Percentiles rank a stretch among this genome's conserved stretches.
Evolutionary conservation across 2,329 filamentous ascomycete species (phyloP).

Genomic region (Claviceps fusiformis): DNA sequence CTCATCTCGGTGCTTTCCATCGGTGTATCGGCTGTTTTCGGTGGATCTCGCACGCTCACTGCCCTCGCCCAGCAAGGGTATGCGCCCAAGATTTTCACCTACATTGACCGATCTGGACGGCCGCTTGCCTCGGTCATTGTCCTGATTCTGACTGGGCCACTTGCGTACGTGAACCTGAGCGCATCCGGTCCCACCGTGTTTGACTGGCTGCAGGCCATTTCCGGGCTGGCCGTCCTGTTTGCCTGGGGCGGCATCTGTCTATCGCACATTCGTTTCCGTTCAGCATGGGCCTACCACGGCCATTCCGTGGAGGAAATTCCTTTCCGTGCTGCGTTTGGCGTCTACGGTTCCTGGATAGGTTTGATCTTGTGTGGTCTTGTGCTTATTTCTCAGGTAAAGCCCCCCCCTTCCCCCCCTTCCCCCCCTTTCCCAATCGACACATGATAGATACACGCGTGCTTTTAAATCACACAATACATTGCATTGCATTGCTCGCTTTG

Average conservation of each 20-base stretch:
- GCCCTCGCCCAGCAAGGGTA: conserved; percentile 44
- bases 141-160: conserved; percentile 31
- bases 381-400: conserved; percentile 33
- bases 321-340: conserved; percentile 45
- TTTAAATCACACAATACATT: neutral
- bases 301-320: conserved; percentile 51
- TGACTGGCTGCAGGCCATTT: conserved; percentile 51
- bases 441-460: too few relatives aligned
- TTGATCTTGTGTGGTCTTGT: conserved; percentile 40
- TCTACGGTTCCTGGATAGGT: conserved; percentile 49
- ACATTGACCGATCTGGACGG: conserved; percentile 39
- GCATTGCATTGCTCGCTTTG: neutral
- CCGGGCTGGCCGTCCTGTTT: conserved; percentile 48
- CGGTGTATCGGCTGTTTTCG: conserved; percentile 40
- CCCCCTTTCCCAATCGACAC: too few relatives aligned
- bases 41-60: conserved; percentile 40
- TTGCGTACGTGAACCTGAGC: conserved; percentile 33
- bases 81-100: conserved; percentile 38
- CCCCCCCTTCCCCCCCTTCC: neutral
- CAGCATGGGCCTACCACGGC: conserved; percentile 43
- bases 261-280: conserved; percentile 54
- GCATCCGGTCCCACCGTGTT: conserved; percentile 39
- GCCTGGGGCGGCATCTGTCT: conserved; percentile 54
- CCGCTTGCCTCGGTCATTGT: conserved; percentile 32
- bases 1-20: conserved; percentile 40